Evolutionary conservation across 129 eudicot genomes (phyloP), one percentile per base, ranked within the genome.

Genomic region (Lactuca saligna): DNA sequence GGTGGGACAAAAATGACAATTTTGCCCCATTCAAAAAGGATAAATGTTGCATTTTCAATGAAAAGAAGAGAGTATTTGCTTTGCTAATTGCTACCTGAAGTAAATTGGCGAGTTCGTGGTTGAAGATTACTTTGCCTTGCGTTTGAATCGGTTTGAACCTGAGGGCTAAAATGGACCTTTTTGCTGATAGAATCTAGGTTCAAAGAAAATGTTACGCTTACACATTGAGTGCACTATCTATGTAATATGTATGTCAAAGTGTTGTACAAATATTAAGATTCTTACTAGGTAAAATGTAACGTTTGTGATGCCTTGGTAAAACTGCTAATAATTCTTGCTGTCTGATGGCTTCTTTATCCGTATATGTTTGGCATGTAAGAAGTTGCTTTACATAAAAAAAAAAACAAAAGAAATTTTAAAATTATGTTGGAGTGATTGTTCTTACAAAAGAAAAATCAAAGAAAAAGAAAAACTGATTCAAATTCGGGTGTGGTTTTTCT

Each of bases 221-320:
- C 49, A 35, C 53, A 68, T 66, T 44, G n/a, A 6, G 0, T 16
- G 54, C 46, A 50, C 14, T 8, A 50, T 31, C 49, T 51, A n/a
- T 25, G 48, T 49, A 25, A 37, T 51, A n/a, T 25, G 48, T 49
- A 25, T 3, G 46, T 56, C 46, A 50, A 34, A 51, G 46, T 16
- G 57, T 35, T 25, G 29, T 25, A 49, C 25, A 38, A 35, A 46
- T 46, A 17, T 12, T 37, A 48, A 39, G 9, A 42, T 12, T 71
- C 86, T 81, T 89, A 93, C 99, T 89, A 56, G 99, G 99, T 82
- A 93, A 80, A 61, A 78, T 83, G 66, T 93, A 93, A 70, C 84
- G 99, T 79, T 93, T 89, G 95, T 93, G 99, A 85, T 93, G 97
- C 84, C 86, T 93, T 61, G 99, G 99, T 74, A 87, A 75, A 58